Base-by-base conservation (phyloP, 805 yeast genomes). In the Saccharomycopsis malanga region DNA sequence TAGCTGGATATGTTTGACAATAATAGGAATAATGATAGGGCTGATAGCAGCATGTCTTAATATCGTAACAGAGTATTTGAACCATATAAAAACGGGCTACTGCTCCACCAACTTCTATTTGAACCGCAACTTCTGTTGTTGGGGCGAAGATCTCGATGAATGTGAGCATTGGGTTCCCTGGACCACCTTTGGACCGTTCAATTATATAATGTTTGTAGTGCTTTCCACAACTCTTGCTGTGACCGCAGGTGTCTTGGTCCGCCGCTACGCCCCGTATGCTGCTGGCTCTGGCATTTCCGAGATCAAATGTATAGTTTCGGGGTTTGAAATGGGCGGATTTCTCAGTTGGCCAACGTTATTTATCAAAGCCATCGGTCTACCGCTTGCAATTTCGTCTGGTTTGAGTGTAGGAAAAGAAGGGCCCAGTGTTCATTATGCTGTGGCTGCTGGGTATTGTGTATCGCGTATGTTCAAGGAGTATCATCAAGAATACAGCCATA, bases 211-310 rank as follows among this genome's bases (percentile, higher is more conserved):
- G 0, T 91, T 81, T 57, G 71, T 87, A 2, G 6, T 66, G 0
- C 63, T 81, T 1, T 83, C 95, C 4, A 65, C 80, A 0, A 14
- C 67, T 0, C 79, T 91, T 56, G 84, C 93, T 2, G 61, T 71
- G 6, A 54, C 72, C 9, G 81, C 96, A 1, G 87, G 91, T 0
- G 60, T 72, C 12, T 59, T 88, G 30, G 96, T 94, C 39, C 71
- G 77, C 54, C 61, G 62, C 12, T 79, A 77, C 55, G 89, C 96
- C 0, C 96, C 96, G 1, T 72, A 81, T 45, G 98, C 98, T 2
- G 94, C 98, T 1, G 99, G 99, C 0, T 85, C 95, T 4, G 99
- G 99, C 0, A 94, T 93, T 43, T 84, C 97, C 14, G 99, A 93
- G 64, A 91, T 93, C 60, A 93, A 94, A 64, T 85, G 93, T 60